Base-by-base conservation (phyloP, 179 eudicot genomes). In the Heliamphora pulchella region DNA sequence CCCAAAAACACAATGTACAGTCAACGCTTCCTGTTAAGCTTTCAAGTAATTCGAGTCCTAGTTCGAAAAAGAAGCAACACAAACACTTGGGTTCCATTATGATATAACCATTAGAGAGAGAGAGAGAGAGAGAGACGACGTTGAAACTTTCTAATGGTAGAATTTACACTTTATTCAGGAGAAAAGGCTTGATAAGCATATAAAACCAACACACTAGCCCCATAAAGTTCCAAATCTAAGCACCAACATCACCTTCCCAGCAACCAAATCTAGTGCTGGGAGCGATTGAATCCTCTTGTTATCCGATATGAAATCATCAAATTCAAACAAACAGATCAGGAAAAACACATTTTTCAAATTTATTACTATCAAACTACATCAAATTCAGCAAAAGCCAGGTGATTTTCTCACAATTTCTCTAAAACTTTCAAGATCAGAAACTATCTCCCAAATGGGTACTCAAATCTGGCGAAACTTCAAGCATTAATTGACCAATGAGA, bases 391-490 rank as follows among this genome's bases (percentile, higher is more conserved):
- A 47, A 11, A 80, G 82, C 79, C 86, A 71, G 0, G 47, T 77
- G 58, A 17, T 39, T 79, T 51, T 80, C 75, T 46, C 85, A 47
- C 53, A 18, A 0, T 13, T 58, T 14, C 20, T 8, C 50, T 20
- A 13, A 7, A n/a, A 86, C 68, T 77, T 64, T 8, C 73, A 79
- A 83, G 91, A 86, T 84, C 82, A 64, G 59, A 61, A 61, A 78
- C 53, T 22, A 71, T 83, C 67, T 54, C 76, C 62, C 75, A 84
- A 72, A 80, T 76, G 85, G 85, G 78, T 82, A 74, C 54, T 78
- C 81, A 66, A 85, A 76, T 50, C 72, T 8, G 76, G 73, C 1
- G 66, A 74, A 3, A 76, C 0, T 8, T 1, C 59, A 15, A 20
- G n/a, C 54, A 63, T 22, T 48, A 15, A 63, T 77, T 59, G 66